Conservation (phyloP, 2,329 filamentous ascomycete genomes). For the Trichothecium roseum region DNA sequence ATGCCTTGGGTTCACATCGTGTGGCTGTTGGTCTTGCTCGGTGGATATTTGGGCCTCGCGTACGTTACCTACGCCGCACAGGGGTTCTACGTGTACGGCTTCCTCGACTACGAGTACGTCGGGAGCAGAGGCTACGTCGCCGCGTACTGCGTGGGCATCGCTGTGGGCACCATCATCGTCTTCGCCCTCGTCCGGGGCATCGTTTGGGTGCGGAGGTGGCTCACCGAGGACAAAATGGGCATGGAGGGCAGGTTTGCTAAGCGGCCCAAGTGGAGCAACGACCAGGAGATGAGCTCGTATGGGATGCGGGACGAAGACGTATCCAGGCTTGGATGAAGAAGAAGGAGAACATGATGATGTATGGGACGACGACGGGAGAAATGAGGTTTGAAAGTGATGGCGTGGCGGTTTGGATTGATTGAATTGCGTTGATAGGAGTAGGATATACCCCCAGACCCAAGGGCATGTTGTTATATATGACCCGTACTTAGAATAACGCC, state of each 20-base stretch:
- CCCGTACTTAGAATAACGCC: too few relatives aligned
- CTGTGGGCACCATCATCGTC: constrained; percentile 38
- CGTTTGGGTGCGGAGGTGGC: constrained; percentile 38
- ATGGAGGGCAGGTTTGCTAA: constrained; percentile 30
- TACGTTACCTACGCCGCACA: constrained; percentile 62
- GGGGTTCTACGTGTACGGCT: constrained; percentile 67
- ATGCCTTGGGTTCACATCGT: constrained; percentile 53
- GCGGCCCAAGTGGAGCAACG: constrained; percentile 12
- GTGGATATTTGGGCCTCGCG: constrained; percentile 61
- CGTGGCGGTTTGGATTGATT: too few relatives aligned
- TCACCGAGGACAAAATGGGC: constrained; percentile 35
- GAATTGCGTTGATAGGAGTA: too few relatives aligned
- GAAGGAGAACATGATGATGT: too few relatives aligned
- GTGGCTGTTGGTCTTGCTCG: constrained; percentile 59
- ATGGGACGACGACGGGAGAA: too few relatives aligned
- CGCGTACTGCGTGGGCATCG: constrained; percentile 53
- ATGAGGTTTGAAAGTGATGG: too few relatives aligned
- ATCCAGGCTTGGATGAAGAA: too few relatives aligned
- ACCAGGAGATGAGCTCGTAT: constrained; percentile 13
- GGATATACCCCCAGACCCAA: too few relatives aligned
- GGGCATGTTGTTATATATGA: too few relatives aligned
- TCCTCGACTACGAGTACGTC: constrained; percentile 56
- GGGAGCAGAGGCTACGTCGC: constrained; percentile 40
- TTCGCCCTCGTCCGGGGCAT: constrained; percentile 40
- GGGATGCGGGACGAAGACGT: not conserved